Evolutionary conservation across 768 basidiomycete species (phyloP).

Genomic region (Russula abietina): DNA sequence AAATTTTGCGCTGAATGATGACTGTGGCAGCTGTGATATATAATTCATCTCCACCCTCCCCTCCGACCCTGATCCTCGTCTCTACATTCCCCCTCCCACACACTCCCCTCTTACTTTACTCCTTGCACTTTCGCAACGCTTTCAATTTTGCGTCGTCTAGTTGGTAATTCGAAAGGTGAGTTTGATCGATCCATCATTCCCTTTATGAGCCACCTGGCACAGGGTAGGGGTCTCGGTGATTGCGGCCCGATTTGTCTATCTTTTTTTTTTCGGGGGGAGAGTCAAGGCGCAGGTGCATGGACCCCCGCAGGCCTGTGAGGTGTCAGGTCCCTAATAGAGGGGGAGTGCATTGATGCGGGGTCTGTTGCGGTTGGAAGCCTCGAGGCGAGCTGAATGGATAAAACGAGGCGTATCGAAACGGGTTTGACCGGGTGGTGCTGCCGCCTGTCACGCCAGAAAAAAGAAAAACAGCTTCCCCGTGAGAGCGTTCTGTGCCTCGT

Average conservation of each 20-base stretch:
- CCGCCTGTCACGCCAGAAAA: constrained; percentile 17
- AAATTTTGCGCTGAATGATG: constrained; percentile 8
- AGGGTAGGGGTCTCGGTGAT: constrained; percentile 16
- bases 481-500: constrained; percentile 15
- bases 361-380: background rate
- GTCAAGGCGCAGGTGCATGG: constrained; percentile 1
- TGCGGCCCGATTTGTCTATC: constrained; percentile 18
- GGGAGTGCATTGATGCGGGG: background rate
- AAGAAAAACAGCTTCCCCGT: constrained; percentile 12
- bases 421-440: constrained; percentile 10
- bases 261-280: constrained; percentile 14
- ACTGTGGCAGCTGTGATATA: constrained; percentile 10
- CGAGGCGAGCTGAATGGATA: constrained; percentile 12
- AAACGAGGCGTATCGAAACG: constrained; percentile 17
- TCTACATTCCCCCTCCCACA: background rate
- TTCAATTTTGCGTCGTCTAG: background rate
- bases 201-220: constrained; percentile 15
- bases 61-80: constrained; percentile 20
- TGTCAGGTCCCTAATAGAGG: background rate
- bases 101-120: background rate
- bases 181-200: constrained; percentile 9
- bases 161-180: constrained; percentile 7
- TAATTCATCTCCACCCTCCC: constrained; percentile 8
- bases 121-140: background rate
- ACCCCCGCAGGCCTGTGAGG: background rate